Base-by-base conservation (phyloP, 306 rosid genomes). In the Urtica urens region DNA sequence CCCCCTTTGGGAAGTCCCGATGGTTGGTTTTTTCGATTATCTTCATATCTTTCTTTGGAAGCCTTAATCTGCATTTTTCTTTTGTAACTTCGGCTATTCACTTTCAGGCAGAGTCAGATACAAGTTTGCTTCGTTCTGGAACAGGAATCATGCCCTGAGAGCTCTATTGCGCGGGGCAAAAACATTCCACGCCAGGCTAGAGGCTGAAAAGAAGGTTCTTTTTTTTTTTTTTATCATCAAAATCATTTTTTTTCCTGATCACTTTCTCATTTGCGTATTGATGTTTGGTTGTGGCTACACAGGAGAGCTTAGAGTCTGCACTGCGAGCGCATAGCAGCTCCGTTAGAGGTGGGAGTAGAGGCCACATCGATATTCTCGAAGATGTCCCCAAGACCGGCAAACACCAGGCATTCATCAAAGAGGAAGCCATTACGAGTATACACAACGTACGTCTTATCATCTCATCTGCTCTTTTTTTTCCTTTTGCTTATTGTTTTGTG, bases 1-100 rank as follows among this genome's bases (percentile, higher is more conserved):
- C 97, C 97, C 73, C 97, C 95, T 51, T 66, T 90, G 65, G 97
- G 97, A 72, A 84, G 87, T 67, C 97, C 97, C 59, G 97, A 90
- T 77, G 97, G 97, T 90, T 54, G 23, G 53, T 66, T 65, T 18
- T 60, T n/a, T n/a, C n/a, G 40, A 60, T 43, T 3, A 23, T 50
- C 13, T 31, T 31, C 7, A 7, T 31, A 31, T 13, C 13, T 31
- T 1, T 10, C 35, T 15, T 3, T n/a, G n/a, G n/a, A 27, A 13
- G 28, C 9, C 23, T 51, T 47, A 43, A 28, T 56, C 53, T 65
- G 60, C 49, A 43, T 44, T 46, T 49, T 47, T 67, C 23, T 45
- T 41, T 50, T 44, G 23, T 62, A 33, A 49, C 58, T 6, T 63
- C 65, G 57, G 35, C 46, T 53, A 69, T 59, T 16, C 53, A 58